Base-by-base conservation (phyloP, 495 filamentous ascomycete species). In the Penicillium turbatum region DNA sequence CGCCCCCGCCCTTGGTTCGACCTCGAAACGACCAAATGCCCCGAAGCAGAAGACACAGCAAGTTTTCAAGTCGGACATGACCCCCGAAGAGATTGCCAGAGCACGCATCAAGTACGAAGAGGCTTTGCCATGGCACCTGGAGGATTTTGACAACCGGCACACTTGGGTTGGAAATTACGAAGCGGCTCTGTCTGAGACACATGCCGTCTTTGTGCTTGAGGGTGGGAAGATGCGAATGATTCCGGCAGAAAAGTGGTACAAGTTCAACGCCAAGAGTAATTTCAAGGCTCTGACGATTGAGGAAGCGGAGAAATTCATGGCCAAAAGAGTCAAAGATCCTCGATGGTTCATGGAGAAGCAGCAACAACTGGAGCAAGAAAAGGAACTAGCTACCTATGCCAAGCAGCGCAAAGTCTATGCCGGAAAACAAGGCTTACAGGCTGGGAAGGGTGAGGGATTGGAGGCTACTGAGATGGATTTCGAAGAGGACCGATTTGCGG, bases 181-280 rank as follows among this genome's bases (percentile, higher is more conserved):
- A 63, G 85, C 85, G 10, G 86, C 87, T 21, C 72, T 97, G 42
- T 95, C 90, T 0, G 84, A 92, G 39, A 82, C 80, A 0, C 82
- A 86, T 62, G 85, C 87, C 6, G 84, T 91, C 21, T 82, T 98
- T 51, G 77, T 88, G 12, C 78, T 87, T 16, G 85, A 87, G 21
- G 62, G 63, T 34, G 72, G 66, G 0, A 80, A 79, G 34, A 95
- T 95, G 74, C 83, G 85, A 32, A 89, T 97, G 86, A 77, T 93
- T 17, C 95, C 95, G 0, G 69, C 95, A 9, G 90, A 97, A 60
- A 93, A 95, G 61, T 97, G 87, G 86, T 98, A 98, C 73, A 88
- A 86, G 48, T 97, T 98, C 61, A 87, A 74, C 17, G 79, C 85
- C 49, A 95, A 92, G 67, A 87, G 85, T 40, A 83, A 87, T 44